phyloP scores from a whole-genome alignment of 192 early-diverging fungal genomes.

The Mortierella alpina region DNA sequence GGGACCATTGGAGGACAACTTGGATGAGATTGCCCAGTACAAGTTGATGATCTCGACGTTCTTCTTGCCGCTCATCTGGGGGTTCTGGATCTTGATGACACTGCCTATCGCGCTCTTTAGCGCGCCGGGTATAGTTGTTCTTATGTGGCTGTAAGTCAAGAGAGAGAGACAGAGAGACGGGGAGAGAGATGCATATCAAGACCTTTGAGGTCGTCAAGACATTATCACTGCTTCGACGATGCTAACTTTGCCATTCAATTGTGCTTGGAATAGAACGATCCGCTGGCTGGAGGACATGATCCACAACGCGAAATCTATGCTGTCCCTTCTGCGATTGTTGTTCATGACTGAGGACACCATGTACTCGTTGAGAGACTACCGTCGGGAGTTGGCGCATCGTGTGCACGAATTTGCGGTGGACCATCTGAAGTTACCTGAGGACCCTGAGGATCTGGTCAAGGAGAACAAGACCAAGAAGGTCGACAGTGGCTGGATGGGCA shows the following conservation, averaged over 20 bases:
- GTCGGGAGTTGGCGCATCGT: slow-evolving; percentile 25
- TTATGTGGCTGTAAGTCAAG: slow-evolving; percentile 55
- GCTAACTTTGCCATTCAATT: neutral
- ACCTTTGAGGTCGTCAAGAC: too few species aligned
- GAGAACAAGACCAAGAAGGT: slow-evolving; percentile 48
- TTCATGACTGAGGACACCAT: slow-evolving; percentile 48
- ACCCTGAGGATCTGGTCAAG: slow-evolving; percentile 49
- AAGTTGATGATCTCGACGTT: slow-evolving; percentile 55
- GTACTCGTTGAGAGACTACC: slow-evolving; percentile 25
- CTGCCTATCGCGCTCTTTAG: slow-evolving; percentile 43
- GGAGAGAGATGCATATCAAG: too few species aligned
- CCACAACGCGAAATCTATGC: slow-evolving; percentile 49
- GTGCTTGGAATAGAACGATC: slow-evolving; percentile 28
- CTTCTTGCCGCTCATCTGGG: slow-evolving; percentile 50
- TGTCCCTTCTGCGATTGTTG: slow-evolving; percentile 35
- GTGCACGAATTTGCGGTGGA: slow-evolving; percentile 51
- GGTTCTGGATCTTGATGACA: slow-evolving; percentile 43
- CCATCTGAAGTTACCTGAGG: slow-evolving; percentile 45
- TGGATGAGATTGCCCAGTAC: slow-evolving; percentile 59
- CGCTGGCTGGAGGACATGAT: slow-evolving; percentile 55
- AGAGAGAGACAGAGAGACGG: too few species aligned
- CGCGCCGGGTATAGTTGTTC: slow-evolving; percentile 37
- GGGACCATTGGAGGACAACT: slow-evolving; percentile 48
- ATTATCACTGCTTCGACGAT: neutral
- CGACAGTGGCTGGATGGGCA: slow-evolving; percentile 38